Percentiles rank a stretch among this genome's conserved stretches.
These are phyloP conservation scores for Mucor circinelloides DNA, from an alignment of 371 early-diverging fungal genomes.

Conservation along the genomic window DNA sequence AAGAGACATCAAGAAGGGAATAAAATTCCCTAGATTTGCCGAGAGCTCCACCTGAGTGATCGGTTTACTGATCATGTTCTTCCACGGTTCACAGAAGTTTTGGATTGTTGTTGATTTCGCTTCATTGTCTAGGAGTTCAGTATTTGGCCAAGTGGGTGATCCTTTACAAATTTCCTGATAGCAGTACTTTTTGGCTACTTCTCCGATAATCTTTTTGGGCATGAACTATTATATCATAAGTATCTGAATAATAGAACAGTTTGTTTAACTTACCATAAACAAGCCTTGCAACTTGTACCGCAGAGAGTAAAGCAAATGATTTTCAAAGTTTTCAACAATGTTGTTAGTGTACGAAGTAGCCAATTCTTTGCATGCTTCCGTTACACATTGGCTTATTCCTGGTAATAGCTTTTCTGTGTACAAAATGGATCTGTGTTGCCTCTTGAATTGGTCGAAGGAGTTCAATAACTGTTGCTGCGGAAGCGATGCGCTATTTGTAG, in stretches of 20 bases:
- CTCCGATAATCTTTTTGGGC: background rate
- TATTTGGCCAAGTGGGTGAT: background rate
- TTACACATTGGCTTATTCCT: background rate
- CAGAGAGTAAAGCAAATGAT: background rate
- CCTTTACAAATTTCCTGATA: background rate
- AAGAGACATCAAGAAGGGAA: no score
- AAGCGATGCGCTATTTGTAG: background rate
- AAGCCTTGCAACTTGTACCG: background rate
- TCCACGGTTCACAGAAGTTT: background rate
- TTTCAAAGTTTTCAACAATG: slow-evolving; percentile 10
- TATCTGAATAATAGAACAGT: background rate
- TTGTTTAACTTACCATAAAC: background rate
- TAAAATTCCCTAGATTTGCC: no score
- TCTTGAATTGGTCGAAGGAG: no score
- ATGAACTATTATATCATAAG: background rate
- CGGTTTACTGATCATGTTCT: background rate
- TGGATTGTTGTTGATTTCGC: background rate
- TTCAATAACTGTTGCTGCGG: background rate
- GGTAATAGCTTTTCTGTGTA: background rate
- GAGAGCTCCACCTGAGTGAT: no score
- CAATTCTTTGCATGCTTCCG: slow-evolving; percentile 1
- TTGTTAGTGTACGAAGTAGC: background rate
- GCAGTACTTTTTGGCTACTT: background rate
- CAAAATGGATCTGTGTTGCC: background rate
- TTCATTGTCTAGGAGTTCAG: no score